A percentile compares a stretch with the other conserved stretches of the same genome.
Conservation (phyloP, 371 early-diverging fungal species). For the Rhizopus microsporus region DNA sequence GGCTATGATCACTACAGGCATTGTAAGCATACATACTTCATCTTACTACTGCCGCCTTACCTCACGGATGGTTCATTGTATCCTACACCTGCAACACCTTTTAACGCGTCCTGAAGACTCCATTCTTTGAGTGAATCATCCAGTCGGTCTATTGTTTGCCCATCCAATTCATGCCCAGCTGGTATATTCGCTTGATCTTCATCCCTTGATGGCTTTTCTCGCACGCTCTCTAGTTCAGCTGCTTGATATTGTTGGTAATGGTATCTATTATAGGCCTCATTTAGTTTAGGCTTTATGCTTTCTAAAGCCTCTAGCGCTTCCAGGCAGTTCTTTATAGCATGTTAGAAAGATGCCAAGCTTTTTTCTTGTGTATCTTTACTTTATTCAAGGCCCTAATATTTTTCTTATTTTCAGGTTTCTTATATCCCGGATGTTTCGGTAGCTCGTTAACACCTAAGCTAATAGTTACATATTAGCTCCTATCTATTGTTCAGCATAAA, state of each 20-base stretch:
- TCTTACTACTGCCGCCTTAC: neutral
- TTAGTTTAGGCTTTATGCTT: conserved; percentile 43
- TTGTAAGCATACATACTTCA: neutral
- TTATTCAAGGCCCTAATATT: conserved; percentile 35
- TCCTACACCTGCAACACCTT: conserved; percentile 46
- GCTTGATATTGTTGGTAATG: conserved; percentile 3
- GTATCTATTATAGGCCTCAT: conserved; percentile 19
- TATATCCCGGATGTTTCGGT: conserved; percentile 54
- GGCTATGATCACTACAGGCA: neutral
- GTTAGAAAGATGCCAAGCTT: neutral
- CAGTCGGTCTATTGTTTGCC: neutral
- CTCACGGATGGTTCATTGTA: neutral
- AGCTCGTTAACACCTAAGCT: conserved; percentile 61
- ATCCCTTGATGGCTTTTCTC: neutral
- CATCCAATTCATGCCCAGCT: neutral
- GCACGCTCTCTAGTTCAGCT: neutral
- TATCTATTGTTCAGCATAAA: neutral
- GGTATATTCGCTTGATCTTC: neutral
- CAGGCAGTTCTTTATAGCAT: conserved; percentile 38
- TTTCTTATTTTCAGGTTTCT: conserved; percentile 39
- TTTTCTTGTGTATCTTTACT: conserved; percentile 9
- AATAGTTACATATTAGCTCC: neutral
- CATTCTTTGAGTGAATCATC: conserved; percentile 21
- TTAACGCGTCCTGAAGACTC: conserved; percentile 48
- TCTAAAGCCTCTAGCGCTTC: conserved; percentile 54